A percentile compares a stretch with the other conserved stretches of the same genome.
These are phyloP conservation scores for Ilyonectria sp. DNA, from an alignment of 2,329 filamentous ascomycete species.

Conservation along the genomic window DNA sequence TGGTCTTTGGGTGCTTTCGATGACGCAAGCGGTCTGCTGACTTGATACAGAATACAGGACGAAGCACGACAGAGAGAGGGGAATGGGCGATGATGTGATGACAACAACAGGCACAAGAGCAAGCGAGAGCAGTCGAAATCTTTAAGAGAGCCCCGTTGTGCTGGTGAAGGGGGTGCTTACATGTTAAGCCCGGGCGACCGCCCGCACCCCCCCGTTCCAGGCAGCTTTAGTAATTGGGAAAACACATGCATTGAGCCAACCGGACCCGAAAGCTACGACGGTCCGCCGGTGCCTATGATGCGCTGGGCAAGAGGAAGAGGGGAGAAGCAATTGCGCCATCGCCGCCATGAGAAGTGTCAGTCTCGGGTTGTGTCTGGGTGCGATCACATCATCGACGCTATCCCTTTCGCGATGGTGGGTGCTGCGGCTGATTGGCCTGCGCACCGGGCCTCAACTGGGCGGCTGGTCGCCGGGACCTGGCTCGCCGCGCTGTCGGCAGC, in stretches of 20 bases:
- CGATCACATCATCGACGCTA: slow-evolving; percentile 70
- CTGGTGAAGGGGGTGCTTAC: slow-evolving; percentile 44
- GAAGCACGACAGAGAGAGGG: slow-evolving; percentile 38
- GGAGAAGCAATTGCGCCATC: slow-evolving; percentile 56
- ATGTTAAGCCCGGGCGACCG: slow-evolving; percentile 49
- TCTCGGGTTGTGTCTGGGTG: slow-evolving; percentile 53
- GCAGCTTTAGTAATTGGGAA: slow-evolving; percentile 47
- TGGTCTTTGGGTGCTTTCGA: slow-evolving; percentile 31
- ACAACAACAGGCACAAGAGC: slow-evolving; percentile 36
- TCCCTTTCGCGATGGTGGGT: slow-evolving; percentile 61
- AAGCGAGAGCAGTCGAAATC: slow-evolving; percentile 46
- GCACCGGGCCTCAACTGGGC: slow-evolving; percentile 39
- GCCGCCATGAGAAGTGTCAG: slow-evolving; percentile 50
- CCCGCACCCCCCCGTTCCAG: slow-evolving; percentile 43
- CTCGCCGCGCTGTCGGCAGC: slow-evolving; percentile 42
- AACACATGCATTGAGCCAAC: slow-evolving; percentile 40
- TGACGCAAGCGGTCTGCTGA: slow-evolving; percentile 47
- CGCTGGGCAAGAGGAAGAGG: slow-evolving; percentile 45
- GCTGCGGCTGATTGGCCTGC: slow-evolving; percentile 55
- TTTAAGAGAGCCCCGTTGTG: slow-evolving; percentile 43
- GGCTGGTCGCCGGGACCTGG: slow-evolving; percentile 44
- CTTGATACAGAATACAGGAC: slow-evolving; percentile 36
- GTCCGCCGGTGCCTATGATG: slow-evolving; percentile 39
- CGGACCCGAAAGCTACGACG: slow-evolving; percentile 35
- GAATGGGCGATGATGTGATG: slow-evolving; percentile 38